Base-by-base conservation (phyloP, 768 basidiomycete genomes). In the Rhodosporidiobolus sp. region DNA sequence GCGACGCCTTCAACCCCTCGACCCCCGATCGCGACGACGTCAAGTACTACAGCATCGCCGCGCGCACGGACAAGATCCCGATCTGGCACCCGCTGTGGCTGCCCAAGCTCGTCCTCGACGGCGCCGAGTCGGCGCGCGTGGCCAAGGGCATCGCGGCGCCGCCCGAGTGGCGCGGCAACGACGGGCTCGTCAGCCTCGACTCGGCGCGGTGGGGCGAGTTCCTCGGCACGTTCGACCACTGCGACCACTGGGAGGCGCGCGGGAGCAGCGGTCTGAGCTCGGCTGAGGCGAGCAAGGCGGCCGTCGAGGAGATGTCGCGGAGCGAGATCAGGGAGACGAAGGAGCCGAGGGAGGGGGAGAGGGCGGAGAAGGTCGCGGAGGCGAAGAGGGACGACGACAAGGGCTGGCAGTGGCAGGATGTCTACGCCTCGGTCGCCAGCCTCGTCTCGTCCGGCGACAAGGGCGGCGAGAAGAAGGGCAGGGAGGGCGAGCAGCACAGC, bases 51-150 rank as follows among this genome's bases (percentile, higher is more conserved):
- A 92, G 90, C 75, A 88, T 97, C 50, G 91, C 92, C 0, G 91
- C 90, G 1, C 87, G 93, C 1, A 67, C 76, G 35, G 70, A 66
- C 7, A 69, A 68, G 50, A 65, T 80, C 38, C 65, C 75, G 54
- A 84, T 94, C 45, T 92, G 90, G 88, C 96, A 98, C 80, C 96
- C 96, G 0, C 87, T 99, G 64, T 99, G 95, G 93, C 85, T 97
- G 49, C 92, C 95, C 0, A 96, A 98, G 82, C 85, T 94, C 82
- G 89, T 99, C 43, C 83, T 97, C 49, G 95, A 99, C 78, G 89
- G 90, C 1, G 86, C 87, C 30, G 93, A 94, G 77, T 85, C 86
- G 84, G 87, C 77, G 81, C 87, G 79, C 81, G 84, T 71, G 66
- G 81, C 82, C 24, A 45, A 66, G 32, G 70, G 70, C 5, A n/a